Evolutionary conservation across 805 yeast genomes (phyloP).

Genomic region (Scheffersomyces spartinae): DNA sequence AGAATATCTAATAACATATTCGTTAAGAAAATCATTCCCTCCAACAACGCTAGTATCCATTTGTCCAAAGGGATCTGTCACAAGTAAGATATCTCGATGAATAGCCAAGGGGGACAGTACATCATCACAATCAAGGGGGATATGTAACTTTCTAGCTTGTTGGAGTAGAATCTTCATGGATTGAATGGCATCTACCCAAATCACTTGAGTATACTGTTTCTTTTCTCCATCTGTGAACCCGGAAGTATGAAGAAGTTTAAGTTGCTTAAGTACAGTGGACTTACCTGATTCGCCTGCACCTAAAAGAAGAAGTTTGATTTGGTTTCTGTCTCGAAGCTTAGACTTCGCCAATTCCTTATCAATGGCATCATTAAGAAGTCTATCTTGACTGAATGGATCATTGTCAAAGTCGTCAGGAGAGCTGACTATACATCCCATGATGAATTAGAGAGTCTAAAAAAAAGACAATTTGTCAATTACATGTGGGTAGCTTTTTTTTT

Average conservation of each 20-base stretch:
- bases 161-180: constrained; percentile 66
- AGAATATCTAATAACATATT: constrained; percentile 51
- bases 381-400: constrained; percentile 21
- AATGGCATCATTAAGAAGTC: constrained; percentile 31
- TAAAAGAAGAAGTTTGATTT: constrained; percentile 60
- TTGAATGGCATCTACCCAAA: constrained; percentile 87
- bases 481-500: constrained; percentile 12
- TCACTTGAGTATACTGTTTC: constrained; percentile 68
- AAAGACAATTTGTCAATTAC: constrained; percentile 12
- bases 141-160: constrained; percentile 60
- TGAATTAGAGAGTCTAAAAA: constrained; percentile 16
- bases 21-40: constrained; percentile 48
- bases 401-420: constrained; percentile 15
- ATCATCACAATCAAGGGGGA: constrained; percentile 54
- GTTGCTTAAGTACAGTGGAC: constrained; percentile 83
- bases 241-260: constrained; percentile 74
- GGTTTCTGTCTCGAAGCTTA: constrained; percentile 43
- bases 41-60: constrained; percentile 61
- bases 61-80: constrained; percentile 46
- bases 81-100: constrained; percentile 39
- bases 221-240: constrained; percentile 79
- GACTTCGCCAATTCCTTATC: constrained; percentile 25
- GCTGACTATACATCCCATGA: constrained; percentile 32
- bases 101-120: constrained; percentile 34
- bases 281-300: constrained; percentile 97